Base-by-base conservation (phyloP, 345 rosid species). In the Brassica carinata region DNA sequence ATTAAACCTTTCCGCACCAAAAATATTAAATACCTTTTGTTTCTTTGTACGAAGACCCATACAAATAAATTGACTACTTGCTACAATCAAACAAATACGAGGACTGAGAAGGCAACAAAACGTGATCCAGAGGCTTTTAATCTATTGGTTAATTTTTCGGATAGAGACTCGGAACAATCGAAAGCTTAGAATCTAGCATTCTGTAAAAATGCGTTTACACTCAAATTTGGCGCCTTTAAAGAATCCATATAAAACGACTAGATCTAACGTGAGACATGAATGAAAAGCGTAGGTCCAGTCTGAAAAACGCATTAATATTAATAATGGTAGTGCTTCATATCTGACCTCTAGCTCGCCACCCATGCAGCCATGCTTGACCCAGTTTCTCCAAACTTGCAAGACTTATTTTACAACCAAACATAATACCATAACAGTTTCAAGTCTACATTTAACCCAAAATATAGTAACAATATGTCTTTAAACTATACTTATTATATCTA, bases 321-420 rank as follows among this genome's bases (percentile, higher is more conserved):
- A 65, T 33, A 53, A 53, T 53, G 61, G 63, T 7, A 71, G 33
- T 33, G 38, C 4, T 23, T 0, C 7, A 8, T 65, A 38, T 26
- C 69, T 73, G 69, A 14, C 6, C 48, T 57, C 8, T 57, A 34
- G 38, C 38, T 73, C 68, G 82, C 63, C 73, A 67, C 10, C 74
- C 78, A 73, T 68, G 45, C 73, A 67, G 7, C 74, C 78, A 73
- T 68, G 45, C 48, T 61, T 79, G 78, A 73, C 82, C 51, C 11
- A 36, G 73, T 58, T 27, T 63, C 26, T 11, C 59, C 57, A 13
- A 2, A 19, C 29, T 57, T 13, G 7, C 10, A 27, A 43, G 30
- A 31, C 57, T 45, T 69, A 31, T 14, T 45, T 8, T 10, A 2
- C 59, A 68, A 6, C 30, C 29, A 40, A 38, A 8, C 11, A 8